A percentile compares a stretch with the other conserved stretches of the same genome.
Conservation (phyloP, 148 eudicot genomes). For the Suaeda aralocaspica region DNA sequence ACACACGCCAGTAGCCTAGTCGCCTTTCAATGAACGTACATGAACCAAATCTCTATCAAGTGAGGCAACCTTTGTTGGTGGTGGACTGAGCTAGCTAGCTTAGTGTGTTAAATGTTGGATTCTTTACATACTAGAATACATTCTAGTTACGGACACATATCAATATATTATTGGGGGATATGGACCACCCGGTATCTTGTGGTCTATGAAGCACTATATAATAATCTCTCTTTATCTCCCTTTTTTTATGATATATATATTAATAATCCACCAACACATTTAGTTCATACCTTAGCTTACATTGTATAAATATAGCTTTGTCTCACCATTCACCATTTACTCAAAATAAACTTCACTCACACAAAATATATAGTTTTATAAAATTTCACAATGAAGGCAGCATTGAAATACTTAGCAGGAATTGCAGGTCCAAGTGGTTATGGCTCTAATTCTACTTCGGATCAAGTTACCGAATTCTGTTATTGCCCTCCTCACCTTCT, state of each 20-base stretch:
- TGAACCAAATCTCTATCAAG: no score
- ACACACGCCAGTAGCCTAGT: no score
- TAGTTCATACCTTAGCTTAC: background rate
- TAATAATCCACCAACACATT: conserved; percentile 25
- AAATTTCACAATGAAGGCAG: conserved; percentile 49
- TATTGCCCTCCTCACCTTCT: conserved; percentile 40
- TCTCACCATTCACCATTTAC: conserved; percentile 10
- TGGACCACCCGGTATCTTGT: conserved; percentile 24
- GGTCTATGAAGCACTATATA: conserved; percentile 15
- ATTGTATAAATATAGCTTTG: conserved; percentile 16
- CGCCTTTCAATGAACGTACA: no score
- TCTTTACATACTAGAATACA: conserved; percentile 19
- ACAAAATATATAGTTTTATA: background rate
- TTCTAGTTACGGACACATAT: conserved; percentile 7
- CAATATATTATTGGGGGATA: conserved; percentile 23
- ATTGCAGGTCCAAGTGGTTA: conserved; percentile 80
- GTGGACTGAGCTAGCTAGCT: no score
- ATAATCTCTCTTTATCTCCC: conserved; percentile 6
- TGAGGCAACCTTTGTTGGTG: no score
- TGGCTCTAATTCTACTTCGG: conserved; percentile 89
- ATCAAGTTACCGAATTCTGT: conserved; percentile 56
- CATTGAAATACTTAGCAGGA: conserved; percentile 73
- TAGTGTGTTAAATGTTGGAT: no score
- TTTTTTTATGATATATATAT: no score
- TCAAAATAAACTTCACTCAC: conserved; percentile 9